Percentiles rank a stretch among this genome's conserved stretches.
Conservation (phyloP, 768 basidiomycete species). For the Filobasidium floriforme region DNA sequence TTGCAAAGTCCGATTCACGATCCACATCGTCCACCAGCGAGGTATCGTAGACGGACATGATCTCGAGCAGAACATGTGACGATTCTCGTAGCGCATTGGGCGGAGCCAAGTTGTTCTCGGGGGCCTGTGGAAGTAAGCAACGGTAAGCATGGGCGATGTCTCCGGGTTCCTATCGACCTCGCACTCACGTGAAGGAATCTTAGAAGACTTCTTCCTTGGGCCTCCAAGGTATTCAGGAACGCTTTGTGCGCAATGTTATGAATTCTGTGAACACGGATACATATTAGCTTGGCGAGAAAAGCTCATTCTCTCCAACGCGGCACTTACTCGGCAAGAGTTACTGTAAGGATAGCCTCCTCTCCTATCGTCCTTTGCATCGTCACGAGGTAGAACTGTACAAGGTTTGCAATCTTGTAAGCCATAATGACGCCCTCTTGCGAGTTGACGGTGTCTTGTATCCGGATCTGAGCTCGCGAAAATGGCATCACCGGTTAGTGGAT, state of each 20-base stretch:
- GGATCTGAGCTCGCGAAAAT: conserved; percentile 50
- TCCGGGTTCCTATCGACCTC: too few species aligned
- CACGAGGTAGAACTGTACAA: conserved; percentile 87
- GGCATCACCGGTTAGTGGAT: conserved; percentile 2
- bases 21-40: conserved; percentile 67
- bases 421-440: conserved; percentile 89
- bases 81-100: conserved; percentile 75
- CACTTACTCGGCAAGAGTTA: conserved; percentile 68
- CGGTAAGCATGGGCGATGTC: neutral
- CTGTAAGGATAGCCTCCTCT: conserved; percentile 65
- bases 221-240: conserved; percentile 80
- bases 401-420: conserved; percentile 83
- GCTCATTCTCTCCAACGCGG: neutral
- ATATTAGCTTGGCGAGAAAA: neutral
- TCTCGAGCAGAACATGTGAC: conserved; percentile 72
- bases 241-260: conserved; percentile 70
- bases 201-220: conserved; percentile 61
- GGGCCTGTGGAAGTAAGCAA: conserved; percentile 34
- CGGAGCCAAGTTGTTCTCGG: conserved; percentile 63
- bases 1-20: conserved; percentile 54
- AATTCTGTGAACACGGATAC: conserved; percentile 52
- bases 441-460: conserved; percentile 86
- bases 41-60: conserved; percentile 79
- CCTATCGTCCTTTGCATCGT: conserved; percentile 93
- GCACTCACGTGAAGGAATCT: conserved; percentile 50